Percentiles rank a stretch among this genome's conserved stretches.
phyloP scores from a whole-genome alignment of 371 early-diverging fungal species.

The Apophysomyces trapeziformis region DNA sequence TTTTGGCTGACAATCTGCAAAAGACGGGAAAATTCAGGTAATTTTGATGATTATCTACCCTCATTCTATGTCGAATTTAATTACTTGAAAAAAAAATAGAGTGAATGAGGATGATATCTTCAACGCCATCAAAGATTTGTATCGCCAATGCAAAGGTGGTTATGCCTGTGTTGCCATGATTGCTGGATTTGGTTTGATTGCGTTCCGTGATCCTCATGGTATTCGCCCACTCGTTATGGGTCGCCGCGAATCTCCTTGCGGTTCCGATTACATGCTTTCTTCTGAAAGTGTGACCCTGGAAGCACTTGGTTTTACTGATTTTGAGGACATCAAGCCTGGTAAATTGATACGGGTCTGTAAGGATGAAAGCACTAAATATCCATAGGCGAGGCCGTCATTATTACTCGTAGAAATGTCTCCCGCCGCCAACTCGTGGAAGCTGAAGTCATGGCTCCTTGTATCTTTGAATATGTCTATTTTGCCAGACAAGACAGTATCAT shows the following conservation, averaged over 20 bases:
- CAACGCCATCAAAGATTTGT: slow-evolving; percentile 84
- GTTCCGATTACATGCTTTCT: slow-evolving; percentile 94
- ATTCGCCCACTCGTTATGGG: slow-evolving; percentile 95
- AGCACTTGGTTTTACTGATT: slow-evolving; percentile 86
- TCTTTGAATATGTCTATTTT: slow-evolving; percentile 99
- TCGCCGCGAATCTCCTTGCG: slow-evolving; percentile 58
- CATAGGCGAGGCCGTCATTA: slow-evolving; percentile 86
- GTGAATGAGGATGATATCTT: slow-evolving; percentile 97
- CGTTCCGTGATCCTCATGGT: slow-evolving; percentile 94
- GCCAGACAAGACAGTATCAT: slow-evolving; percentile 97
- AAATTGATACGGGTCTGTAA: not conserved
- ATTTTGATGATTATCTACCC: not conserved
- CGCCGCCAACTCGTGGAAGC: slow-evolving; percentile 66
- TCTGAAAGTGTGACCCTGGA: slow-evolving; percentile 95
- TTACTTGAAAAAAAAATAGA: slow-evolving; percentile 39
- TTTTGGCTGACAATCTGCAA: slow-evolving; percentile 92
- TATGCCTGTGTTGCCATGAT: slow-evolving; percentile 96
- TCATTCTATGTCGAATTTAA: not conserved
- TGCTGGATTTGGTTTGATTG: slow-evolving; percentile 91
- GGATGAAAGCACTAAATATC: not conserved
- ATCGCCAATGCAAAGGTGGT: slow-evolving; percentile 84
- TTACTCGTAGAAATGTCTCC: slow-evolving; percentile 72
- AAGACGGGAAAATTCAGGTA: slow-evolving; percentile 92
- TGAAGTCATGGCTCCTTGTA: slow-evolving; percentile 83
- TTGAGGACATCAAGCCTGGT: slow-evolving; percentile 87